phyloP scores from a whole-genome alignment of 768 basidiomycete species.

The Omphalotus guepiniiformis region DNA sequence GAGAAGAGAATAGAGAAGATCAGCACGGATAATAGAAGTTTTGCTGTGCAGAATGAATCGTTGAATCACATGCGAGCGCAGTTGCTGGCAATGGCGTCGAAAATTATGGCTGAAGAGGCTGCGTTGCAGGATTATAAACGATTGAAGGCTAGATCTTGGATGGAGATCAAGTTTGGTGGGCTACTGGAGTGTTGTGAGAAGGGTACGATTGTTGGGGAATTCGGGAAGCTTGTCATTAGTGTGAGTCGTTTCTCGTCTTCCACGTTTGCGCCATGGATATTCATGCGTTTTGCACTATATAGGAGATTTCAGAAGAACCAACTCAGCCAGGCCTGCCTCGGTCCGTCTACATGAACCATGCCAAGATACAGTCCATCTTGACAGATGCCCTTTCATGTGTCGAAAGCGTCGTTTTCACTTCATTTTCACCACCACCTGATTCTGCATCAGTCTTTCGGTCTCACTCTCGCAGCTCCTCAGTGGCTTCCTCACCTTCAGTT shows the following conservation, averaged over 20 bases:
- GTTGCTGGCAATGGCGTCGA: constrained; percentile 71
- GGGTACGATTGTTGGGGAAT: constrained; percentile 54
- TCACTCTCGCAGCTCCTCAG: constrained; percentile 11
- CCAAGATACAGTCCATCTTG: constrained; percentile 56
- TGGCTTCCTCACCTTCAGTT: constrained; percentile 10
- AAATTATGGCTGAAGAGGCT: constrained; percentile 81
- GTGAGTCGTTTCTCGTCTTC: constrained; percentile 22
- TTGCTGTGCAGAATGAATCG: constrained; percentile 64
- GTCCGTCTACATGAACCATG: constrained; percentile 63
- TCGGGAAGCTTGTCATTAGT: constrained; percentile 48
- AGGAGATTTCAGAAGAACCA: constrained; percentile 76
- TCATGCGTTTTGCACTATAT: background rate
- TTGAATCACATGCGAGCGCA: constrained; percentile 70
- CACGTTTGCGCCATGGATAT: background rate
- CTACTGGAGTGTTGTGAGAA: constrained; percentile 82
- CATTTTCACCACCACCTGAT: constrained; percentile 16
- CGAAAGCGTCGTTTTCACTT: constrained; percentile 45
- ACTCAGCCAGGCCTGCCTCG: constrained; percentile 79
- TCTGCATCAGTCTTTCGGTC: constrained; percentile 5
- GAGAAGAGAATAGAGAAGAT: constrained; percentile 89
- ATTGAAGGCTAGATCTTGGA: constrained; percentile 56
- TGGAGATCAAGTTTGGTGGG: constrained; percentile 86
- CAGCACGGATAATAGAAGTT: constrained; percentile 82
- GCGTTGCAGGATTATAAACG: constrained; percentile 82
- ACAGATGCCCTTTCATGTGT: constrained; percentile 56